phyloP scores from a whole-genome alignment of 2,329 filamentous ascomycete genomes.

The Sclerotinia minor region DNA sequence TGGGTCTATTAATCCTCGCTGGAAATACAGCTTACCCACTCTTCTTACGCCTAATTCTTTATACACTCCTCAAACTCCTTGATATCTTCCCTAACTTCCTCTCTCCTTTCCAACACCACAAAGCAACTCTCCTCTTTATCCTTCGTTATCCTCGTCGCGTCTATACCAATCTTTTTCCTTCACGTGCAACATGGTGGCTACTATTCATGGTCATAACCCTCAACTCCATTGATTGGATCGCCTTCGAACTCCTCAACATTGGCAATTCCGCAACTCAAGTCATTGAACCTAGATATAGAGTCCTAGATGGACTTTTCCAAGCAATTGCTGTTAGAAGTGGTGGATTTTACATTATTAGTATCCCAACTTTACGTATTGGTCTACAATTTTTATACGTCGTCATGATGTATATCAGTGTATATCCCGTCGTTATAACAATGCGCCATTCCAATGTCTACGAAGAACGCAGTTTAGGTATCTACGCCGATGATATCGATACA shows the following conservation, averaged over 20 bases:
- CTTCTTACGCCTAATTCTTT: slow-evolving; percentile 59
- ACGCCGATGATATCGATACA: slow-evolving; percentile 39
- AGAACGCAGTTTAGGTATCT: slow-evolving; percentile 64
- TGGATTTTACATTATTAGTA: slow-evolving; percentile 53
- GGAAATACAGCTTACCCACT: slow-evolving; percentile 57
- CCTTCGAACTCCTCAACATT: slow-evolving; percentile 65
- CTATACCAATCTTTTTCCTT: slow-evolving; percentile 65
- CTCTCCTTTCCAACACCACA: slow-evolving; percentile 40
- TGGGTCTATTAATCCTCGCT: slow-evolving; percentile 60
- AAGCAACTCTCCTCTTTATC: slow-evolving; percentile 55
- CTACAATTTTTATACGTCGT: slow-evolving; percentile 55
- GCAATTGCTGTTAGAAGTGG: slow-evolving; percentile 63
- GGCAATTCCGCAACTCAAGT: slow-evolving; percentile 56
- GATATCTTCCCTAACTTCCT: slow-evolving; percentile 43
- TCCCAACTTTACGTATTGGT: slow-evolving; percentile 14
- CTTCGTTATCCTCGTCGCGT: slow-evolving; percentile 58
- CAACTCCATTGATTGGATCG: slow-evolving; percentile 64
- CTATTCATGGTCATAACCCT: slow-evolving; percentile 60
- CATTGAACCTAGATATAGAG: slow-evolving; percentile 54
- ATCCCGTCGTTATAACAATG: slow-evolving; percentile 63
- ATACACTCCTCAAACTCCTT: slow-evolving; percentile 50
- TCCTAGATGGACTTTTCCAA: slow-evolving; percentile 66
- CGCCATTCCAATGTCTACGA: slow-evolving; percentile 72
- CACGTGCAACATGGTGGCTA: slow-evolving; percentile 65
- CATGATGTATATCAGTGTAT: slow-evolving; percentile 67